Evolutionary conservation across 345 rosid genomes (phyloP).

Genomic region (Clausena lansium): DNA sequence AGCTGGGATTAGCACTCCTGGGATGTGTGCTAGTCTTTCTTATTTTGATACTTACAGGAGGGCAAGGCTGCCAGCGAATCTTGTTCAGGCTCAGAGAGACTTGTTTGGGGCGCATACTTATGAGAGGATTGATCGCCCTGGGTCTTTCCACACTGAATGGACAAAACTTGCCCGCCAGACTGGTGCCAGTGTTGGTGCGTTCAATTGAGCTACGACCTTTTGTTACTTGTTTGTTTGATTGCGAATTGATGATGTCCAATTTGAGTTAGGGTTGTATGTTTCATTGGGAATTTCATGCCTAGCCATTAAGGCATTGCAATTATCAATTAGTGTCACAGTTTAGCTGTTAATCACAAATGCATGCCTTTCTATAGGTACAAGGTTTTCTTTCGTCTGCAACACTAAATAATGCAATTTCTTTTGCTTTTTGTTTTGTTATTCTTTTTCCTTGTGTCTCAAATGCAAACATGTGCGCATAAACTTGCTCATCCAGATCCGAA

Average conservation of each 20-base stretch:
- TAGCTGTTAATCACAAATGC: conserved; percentile 47
- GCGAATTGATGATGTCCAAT: conserved; percentile 18
- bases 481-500: neutral
- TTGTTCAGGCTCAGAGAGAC: conserved; percentile 98
- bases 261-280: conserved; percentile 19
- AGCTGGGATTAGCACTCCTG: conserved; percentile 93
- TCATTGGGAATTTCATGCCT: conserved; percentile 14
- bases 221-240: conserved; percentile 14
- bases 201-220: conserved; percentile 40
- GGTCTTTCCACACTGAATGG: conserved; percentile 87
- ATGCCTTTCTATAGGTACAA: conserved; percentile 25
- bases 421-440: neutral
- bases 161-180: conserved; percentile 74
- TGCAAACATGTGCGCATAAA: neutral
- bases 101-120: conserved; percentile 97
- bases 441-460: conserved; percentile 6
- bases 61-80: conserved; percentile 81
- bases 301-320: conserved; percentile 29
- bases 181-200: conserved; percentile 42
- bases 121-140: conserved; percentile 83
- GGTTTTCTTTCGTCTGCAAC: neutral
- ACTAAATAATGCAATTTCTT: neutral
- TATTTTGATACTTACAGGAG: conserved; percentile 96
- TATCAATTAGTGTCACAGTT: conserved; percentile 24
- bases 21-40: conserved; percentile 95